Evolutionary conservation across 495 filamentous ascomycete genomes (phyloP).

Genomic region (Cairneyella variabilis): DNA sequence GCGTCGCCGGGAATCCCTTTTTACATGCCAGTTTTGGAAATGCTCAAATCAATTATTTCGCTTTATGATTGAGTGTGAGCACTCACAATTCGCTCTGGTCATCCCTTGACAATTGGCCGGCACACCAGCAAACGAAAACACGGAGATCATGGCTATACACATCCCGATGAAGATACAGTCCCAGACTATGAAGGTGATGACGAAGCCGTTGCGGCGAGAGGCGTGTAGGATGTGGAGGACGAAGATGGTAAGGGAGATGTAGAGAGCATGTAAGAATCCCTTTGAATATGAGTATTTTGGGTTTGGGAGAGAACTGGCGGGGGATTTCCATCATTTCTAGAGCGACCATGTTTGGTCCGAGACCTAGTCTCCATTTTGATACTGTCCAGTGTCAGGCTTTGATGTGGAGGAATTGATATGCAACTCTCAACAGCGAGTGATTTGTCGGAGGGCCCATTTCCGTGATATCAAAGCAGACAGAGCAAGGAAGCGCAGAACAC

Average conservation of each 20-base stretch:
- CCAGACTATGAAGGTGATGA: neutral
- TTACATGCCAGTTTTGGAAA: neutral
- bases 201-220: neutral
- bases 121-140: neutral
- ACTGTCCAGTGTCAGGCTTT: neutral
- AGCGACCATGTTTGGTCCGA: neutral
- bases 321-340: neutral
- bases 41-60: neutral
- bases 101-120: neutral
- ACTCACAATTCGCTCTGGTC: neutral
- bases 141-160: neutral
- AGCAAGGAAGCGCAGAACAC: neutral
- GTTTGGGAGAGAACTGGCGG: neutral
- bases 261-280: neutral
- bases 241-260: neutral
- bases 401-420: too few relatives aligned
- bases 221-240: neutral
- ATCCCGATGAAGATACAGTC: neutral
- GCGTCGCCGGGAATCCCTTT: neutral
- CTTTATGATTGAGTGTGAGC: too few relatives aligned
- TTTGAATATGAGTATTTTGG: neutral
- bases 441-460: too few relatives aligned
- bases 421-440: too few relatives aligned
- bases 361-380: neutral
- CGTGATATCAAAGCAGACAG: too few relatives aligned